phyloP scores from a whole-genome alignment of 768 basidiomycete genomes.

The Steccherinum ochraceum region DNA sequence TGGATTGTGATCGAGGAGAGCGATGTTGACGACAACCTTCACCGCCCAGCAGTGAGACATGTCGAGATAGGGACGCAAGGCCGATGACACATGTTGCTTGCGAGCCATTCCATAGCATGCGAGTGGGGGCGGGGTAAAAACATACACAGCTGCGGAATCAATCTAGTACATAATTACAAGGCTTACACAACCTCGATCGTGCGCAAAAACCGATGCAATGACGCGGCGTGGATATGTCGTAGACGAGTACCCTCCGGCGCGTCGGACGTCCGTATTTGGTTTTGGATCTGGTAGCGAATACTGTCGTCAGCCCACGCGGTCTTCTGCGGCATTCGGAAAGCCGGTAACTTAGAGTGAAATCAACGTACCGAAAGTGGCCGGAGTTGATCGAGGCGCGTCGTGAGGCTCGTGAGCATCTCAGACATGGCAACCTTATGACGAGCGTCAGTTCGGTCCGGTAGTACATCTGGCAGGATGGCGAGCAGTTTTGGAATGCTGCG shows the following conservation, averaged over 20 bases:
- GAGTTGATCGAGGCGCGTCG: conserved; percentile 51
- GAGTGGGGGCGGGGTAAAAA: too few species aligned
- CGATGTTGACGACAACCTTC: too few species aligned
- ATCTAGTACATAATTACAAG: conserved; percentile 1
- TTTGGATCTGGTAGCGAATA: conserved; percentile 28
- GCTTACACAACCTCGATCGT: conserved; percentile 33
- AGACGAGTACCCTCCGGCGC: conserved; percentile 56
- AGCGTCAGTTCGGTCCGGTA: conserved; percentile 50
- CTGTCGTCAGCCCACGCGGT: neutral
- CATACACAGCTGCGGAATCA: too few species aligned
- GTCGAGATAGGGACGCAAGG: too few species aligned
- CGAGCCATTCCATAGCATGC: too few species aligned
- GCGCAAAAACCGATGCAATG: conserved; percentile 58
- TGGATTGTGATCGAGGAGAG: too few species aligned
- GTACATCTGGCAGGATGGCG: conserved; percentile 59
- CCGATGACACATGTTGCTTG: too few species aligned
- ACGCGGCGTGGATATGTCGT: conserved; percentile 57
- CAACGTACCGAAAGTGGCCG: conserved; percentile 58
- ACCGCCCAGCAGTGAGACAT: too few species aligned
- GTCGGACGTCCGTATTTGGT: conserved; percentile 38
- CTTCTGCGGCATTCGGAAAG: too few species aligned
- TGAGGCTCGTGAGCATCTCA: conserved; percentile 64
- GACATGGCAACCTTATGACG: conserved; percentile 65
- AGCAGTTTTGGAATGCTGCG: conserved; percentile 61
- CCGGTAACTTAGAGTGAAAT: conserved; percentile 14